A percentile compares a stretch with the other conserved stretches of the same genome.
Evolutionary conservation across 1,139 yeast species (phyloP).

Genomic region (Protomyces inundatus): DNA sequence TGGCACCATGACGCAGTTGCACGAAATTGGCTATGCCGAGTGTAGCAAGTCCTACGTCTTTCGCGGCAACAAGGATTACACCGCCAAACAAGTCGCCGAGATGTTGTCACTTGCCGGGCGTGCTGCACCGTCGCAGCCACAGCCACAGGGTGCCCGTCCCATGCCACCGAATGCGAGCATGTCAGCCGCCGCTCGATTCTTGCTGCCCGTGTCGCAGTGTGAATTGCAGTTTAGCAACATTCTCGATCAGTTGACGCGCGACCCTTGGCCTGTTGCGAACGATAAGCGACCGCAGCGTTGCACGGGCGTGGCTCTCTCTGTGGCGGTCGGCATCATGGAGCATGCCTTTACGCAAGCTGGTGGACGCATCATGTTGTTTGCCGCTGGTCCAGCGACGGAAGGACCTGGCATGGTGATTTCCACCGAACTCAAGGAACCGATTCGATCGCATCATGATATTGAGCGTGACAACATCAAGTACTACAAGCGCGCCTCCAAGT

Average conservation of each 20-base stretch:
- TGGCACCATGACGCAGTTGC: conserved; percentile 83
- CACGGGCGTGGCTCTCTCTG: conserved; percentile 86
- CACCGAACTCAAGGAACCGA: conserved; percentile 86
- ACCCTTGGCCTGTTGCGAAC: conserved; percentile 88
- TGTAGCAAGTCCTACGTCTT: conserved; percentile 81
- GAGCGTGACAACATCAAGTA: conserved; percentile 87
- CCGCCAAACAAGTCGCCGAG: conserved; percentile 66
- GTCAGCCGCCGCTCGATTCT: conserved; percentile 61
- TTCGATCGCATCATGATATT: conserved; percentile 93
- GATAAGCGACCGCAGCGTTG: conserved; percentile 88
- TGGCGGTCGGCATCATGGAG: conserved; percentile 78
- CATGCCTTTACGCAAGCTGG: conserved; percentile 85
- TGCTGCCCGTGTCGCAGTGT: conserved; percentile 77
- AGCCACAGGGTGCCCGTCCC: conserved; percentile 39
- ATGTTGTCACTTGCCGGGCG: conserved; percentile 55
- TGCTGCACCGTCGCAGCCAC: conserved; percentile 39
- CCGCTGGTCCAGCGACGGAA: conserved; percentile 94
- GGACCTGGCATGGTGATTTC: conserved; percentile 95
- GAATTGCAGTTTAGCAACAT: conserved; percentile 80
- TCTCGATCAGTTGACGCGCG: conserved; percentile 71
- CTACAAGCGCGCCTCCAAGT: conserved; percentile 82
- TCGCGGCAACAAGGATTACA: conserved; percentile 86
- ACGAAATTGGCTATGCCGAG: conserved; percentile 76
- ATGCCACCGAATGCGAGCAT: conserved; percentile 30
- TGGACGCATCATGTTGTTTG: conserved; percentile 81